Evolutionary conservation across 306 rosid genomes (phyloP).

Genomic region (Carpinus fangiana): DNA sequence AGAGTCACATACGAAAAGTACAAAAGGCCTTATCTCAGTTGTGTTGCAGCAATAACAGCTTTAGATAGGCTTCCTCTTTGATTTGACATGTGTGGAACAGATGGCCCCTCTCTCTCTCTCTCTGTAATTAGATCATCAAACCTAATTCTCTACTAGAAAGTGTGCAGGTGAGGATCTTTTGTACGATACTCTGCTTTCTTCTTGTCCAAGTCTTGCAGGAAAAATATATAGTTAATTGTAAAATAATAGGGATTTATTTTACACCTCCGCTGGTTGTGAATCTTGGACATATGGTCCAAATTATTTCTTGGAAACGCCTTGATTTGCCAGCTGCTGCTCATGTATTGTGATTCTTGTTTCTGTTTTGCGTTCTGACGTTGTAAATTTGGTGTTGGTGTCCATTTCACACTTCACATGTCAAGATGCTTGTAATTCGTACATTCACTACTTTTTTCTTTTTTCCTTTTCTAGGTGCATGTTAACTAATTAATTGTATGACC

Average conservation of each 20-base stretch:
- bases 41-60: conserved; percentile 62
- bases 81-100: conserved; percentile 18
- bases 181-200: background rate
- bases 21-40: conserved; percentile 45
- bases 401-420: background rate
- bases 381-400: background rate
- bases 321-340: conserved; percentile 6
- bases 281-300: conserved; percentile 2
- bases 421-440: background rate
- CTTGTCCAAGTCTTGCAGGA: background rate
- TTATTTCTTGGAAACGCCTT: conserved; percentile 14
- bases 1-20: conserved; percentile 70
- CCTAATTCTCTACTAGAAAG: background rate
- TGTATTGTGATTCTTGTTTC: background rate
- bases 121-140: background rate
- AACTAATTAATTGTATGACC: too few relatives aligned
- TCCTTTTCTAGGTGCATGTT: too few relatives aligned
- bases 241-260: background rate
- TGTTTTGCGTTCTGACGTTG: background rate
- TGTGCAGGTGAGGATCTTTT: conserved; percentile 2
- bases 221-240: background rate
- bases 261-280: background rate
- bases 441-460: background rate
- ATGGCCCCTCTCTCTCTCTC: background rate
- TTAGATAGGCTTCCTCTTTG: conserved; percentile 64